Conservation (phyloP, 345 rosid species). For the Gossypium stocksii region DNA sequence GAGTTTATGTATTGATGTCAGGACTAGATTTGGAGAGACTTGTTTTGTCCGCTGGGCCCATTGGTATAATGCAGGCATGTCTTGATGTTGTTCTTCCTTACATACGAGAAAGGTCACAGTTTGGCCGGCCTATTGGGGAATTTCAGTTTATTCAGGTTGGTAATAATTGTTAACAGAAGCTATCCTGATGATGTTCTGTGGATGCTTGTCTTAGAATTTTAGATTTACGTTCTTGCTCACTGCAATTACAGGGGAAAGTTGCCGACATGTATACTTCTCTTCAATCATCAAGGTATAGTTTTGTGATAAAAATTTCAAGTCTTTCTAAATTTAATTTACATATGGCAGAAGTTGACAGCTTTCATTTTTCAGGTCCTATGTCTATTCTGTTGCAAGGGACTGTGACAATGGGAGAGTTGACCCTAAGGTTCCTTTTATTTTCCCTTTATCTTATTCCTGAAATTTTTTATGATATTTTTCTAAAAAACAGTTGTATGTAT, state of each 20-base stretch:
- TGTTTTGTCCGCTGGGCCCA: conserved; percentile 87
- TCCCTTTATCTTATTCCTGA: not conserved
- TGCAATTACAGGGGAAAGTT: conserved; percentile 65
- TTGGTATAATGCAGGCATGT: conserved; percentile 96
- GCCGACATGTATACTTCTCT: conserved; percentile 91
- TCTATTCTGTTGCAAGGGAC: conserved; percentile 82
- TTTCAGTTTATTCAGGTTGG: conserved; percentile 90
- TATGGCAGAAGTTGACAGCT: not conserved
- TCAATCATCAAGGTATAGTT: conserved; percentile 40
- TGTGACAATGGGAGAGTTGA: conserved; percentile 71
- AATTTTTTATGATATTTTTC: not conserved
- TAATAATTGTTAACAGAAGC: conserved; percentile 11
- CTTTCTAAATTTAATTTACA: not conserved
- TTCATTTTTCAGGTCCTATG: conserved; percentile 59
- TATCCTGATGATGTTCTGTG: not conserved
- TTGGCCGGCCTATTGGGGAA: conserved; percentile 87
- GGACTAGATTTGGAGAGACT: conserved; percentile 95
- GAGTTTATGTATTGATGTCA: conserved; percentile 93
- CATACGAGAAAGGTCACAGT: conserved; percentile 72
- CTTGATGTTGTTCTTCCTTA: conserved; percentile 93
- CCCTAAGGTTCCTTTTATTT: conserved; percentile 52
- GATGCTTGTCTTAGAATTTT: conserved; percentile 11
- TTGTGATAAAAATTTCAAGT: not conserved
- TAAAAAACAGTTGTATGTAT: not conserved
- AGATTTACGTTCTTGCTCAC: not conserved